Percentiles rank a stretch among this genome's conserved stretches.
Evolutionary conservation across 1,284 basidiomycete genomes (phyloP).

Genomic region (Ustilago xerochloae): DNA sequence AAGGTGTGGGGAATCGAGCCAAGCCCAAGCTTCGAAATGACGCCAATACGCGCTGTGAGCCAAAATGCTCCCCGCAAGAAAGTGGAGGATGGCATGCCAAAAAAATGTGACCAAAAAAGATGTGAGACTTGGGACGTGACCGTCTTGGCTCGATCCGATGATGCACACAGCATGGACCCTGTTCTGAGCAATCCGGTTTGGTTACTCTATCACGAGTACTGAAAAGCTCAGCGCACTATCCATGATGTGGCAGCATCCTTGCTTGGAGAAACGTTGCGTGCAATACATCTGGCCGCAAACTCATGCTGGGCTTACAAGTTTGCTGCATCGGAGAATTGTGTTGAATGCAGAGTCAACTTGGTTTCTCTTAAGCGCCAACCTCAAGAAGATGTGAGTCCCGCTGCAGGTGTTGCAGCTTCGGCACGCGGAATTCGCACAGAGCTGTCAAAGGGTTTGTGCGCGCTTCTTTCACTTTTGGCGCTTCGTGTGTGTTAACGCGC

Average conservation of each 20-base stretch:
- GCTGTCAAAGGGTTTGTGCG: slow-evolving; percentile 3
- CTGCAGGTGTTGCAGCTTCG: not conserved
- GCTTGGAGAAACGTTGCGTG: too few relatives aligned
- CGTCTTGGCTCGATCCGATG: not conserved
- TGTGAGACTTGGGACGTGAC: too few relatives aligned
- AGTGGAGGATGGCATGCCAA: not conserved
- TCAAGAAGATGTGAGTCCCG: not conserved
- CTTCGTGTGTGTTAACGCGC: too few relatives aligned
- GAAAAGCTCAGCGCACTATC: too few relatives aligned
- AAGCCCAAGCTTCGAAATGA: not conserved
- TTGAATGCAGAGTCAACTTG: too few relatives aligned
- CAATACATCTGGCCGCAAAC: too few relatives aligned
- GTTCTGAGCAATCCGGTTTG: not conserved
- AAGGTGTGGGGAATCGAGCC: not conserved
- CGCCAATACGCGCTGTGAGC: not conserved
- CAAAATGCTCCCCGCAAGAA: not conserved
- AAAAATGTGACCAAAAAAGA: not conserved
- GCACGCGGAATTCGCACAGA: not conserved
- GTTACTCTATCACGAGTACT: too few relatives aligned
- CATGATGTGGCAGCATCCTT: too few relatives aligned
- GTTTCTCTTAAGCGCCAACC: not conserved
- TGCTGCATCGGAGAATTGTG: too few relatives aligned
- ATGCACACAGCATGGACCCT: not conserved
- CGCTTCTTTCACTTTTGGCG: not conserved
- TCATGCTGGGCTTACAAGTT: too few relatives aligned